Base-by-base conservation (phyloP, 495 filamentous ascomycete genomes). In the Copromyces sp. region DNA sequence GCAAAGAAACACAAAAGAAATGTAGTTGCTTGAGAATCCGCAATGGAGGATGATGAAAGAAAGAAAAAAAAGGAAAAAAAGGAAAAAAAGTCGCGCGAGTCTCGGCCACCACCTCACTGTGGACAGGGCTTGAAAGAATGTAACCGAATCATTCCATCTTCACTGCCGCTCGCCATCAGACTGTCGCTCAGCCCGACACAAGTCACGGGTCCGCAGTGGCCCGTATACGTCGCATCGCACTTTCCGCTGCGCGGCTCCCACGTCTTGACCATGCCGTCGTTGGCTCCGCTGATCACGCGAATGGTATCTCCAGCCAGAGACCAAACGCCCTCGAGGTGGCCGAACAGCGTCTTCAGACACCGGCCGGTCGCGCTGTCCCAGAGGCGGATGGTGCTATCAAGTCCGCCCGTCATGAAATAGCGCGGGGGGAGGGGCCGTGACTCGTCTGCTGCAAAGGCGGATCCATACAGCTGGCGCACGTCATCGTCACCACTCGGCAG, bases 251-350 rank as follows among this genome's bases (percentile, higher is more conserved):
- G 84, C 38, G 95, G 90, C 82, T 98, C 95, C 96, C 96, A 99
- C 44, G 96, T 91, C 80, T 98, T 98, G 69, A 97, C 92, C 90
- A 94, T 98, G 44, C 92, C 89, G 81, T 99, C 95, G 81, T 98
- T 91, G 41, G 92, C 91, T 12, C 94, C 95, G 70, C 90, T 92
- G 41, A 98, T 93, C 39, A 97, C 89, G 17, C 95, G 89, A 41
- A 99, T 84, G 0, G 92, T 94, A 79, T 99, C 96, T 2, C 93
- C 96, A 2, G 93, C 94, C 6, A 99, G 86, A 11, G 92, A 91
- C 95, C 95, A 99, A 32, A 99, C 90, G 35, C 95, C 95, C 80
- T 98, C 95, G 32, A 99, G 84, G 75, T 99, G 95, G 0, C 95
- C 95, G 73, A 98, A 99, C 82, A 97, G 95, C 4, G 93, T 98